Evolutionary conservation across 257 asterid genomes (phyloP).

Genomic region (Nicotiana noctiflora): DNA sequence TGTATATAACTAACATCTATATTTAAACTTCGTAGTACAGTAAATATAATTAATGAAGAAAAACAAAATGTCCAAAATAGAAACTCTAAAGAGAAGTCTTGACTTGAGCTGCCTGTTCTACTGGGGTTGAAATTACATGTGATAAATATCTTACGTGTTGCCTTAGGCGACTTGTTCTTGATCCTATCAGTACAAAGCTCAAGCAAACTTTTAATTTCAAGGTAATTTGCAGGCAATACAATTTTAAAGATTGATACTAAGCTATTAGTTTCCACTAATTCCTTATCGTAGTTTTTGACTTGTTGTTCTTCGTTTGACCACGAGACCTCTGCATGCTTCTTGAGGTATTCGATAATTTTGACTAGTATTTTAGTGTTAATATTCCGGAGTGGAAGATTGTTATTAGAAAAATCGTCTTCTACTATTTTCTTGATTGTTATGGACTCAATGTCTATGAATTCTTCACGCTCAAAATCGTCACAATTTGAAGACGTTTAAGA

Average conservation of each 20-base stretch:
- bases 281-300: neutral
- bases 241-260: neutral
- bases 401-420: no score
- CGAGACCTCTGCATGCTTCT: neutral
- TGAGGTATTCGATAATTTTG: neutral
- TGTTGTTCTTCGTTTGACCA: neutral
- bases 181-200: neutral
- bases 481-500: no score
- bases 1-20: neutral
- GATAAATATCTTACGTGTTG: neutral
- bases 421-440: no score
- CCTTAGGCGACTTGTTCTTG: neutral
- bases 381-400: no score
- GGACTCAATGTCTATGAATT: no score
- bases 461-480: no score
- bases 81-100: neutral
- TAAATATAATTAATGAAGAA: neutral
- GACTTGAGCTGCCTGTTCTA: neutral
- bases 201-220: neutral
- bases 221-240: neutral
- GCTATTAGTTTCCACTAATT: neutral
- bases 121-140: neutral
- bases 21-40: neutral
- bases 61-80: no score
- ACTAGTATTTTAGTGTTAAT: neutral